These are phyloP conservation scores for Phytophthora nicotianae DNA, from an alignment of 352 stramenopile species.

Conservation along the genomic window DNA sequence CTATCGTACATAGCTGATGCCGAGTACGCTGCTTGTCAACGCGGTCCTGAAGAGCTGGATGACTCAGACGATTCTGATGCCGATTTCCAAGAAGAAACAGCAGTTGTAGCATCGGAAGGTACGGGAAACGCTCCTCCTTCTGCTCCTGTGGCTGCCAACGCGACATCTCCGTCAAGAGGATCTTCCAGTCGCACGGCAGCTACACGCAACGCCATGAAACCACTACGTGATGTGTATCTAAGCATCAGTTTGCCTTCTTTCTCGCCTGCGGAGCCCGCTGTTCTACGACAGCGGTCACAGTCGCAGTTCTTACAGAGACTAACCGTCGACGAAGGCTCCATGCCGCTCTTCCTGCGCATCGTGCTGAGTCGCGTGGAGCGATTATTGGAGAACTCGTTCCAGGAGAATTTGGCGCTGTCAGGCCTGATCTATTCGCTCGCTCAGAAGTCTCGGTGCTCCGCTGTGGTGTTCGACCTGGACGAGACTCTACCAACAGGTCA, in stretches of 20 bases:
- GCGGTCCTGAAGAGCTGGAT: slow-evolving; percentile 42
- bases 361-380: slow-evolving; percentile 77
- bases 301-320: slow-evolving; percentile 22
- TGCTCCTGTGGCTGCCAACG: slow-evolving; percentile 7
- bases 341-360: slow-evolving; percentile 73
- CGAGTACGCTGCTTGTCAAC: slow-evolving; percentile 78
- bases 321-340: slow-evolving; percentile 18
- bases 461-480: slow-evolving; percentile 60
- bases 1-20: slow-evolving; percentile 87
- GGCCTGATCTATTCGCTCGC: slow-evolving; percentile 77
- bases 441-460: slow-evolving; percentile 57
- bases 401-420: slow-evolving; percentile 84
- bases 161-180: slow-evolving; percentile 21
- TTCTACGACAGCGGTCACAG: slow-evolving; percentile 36
- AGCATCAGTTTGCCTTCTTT: slow-evolving; percentile 74
- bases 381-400: slow-evolving; percentile 81
- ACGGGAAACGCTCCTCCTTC: background rate
- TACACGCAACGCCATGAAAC: slow-evolving; percentile 70
- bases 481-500: slow-evolving; percentile 45
- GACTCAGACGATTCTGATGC: slow-evolving; percentile 65
- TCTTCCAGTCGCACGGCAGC: slow-evolving; percentile 57
- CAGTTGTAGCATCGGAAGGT: slow-evolving; percentile 8
- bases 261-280: slow-evolving; percentile 52
- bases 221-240: slow-evolving; percentile 66
- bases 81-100: slow-evolving; percentile 36